A percentile compares a stretch with the other conserved stretches of the same genome.
Conservation (phyloP, 805 yeast species). For the Blastobotrys mokoenaii region DNA sequence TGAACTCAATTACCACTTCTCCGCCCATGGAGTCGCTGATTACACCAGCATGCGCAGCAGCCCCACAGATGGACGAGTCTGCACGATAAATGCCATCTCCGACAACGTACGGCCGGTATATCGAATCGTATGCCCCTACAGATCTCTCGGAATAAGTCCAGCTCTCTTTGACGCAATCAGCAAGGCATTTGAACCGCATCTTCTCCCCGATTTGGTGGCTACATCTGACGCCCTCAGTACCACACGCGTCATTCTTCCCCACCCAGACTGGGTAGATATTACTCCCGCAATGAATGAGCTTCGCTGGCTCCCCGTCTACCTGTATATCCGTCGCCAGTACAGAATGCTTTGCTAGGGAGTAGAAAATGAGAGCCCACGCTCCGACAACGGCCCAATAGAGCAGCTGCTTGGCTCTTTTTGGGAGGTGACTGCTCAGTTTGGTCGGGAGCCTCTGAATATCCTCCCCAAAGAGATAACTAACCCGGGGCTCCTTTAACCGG, state of each 20-base stretch:
- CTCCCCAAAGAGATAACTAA: conserved; percentile 7
- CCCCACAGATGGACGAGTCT: conserved; percentile 83
- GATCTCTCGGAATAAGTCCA: conserved; percentile 69
- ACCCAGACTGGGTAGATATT: conserved; percentile 42
- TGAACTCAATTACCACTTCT: conserved; percentile 53
- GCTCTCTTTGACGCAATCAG: conserved; percentile 71
- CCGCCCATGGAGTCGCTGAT: conserved; percentile 73
- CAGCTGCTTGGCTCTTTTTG: neutral
- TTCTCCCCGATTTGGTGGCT: conserved; percentile 36
- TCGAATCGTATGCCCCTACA: conserved; percentile 59
- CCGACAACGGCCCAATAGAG: conserved; percentile 1
- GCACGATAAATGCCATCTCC: conserved; percentile 73
- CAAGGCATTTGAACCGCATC: conserved; percentile 71
- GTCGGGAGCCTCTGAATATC: too few relatives aligned
- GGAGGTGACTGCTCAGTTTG: neutral
- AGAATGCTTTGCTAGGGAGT: conserved; percentile 14
- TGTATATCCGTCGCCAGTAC: conserved; percentile 16
- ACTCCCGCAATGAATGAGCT: conserved; percentile 22
- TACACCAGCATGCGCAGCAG: conserved; percentile 81
- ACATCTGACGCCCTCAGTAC: conserved; percentile 59
- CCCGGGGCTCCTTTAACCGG: conserved; percentile 10
- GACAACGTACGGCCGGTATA: conserved; percentile 62
- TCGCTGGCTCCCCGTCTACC: conserved; percentile 16
- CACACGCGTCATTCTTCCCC: conserved; percentile 73
- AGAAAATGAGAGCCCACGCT: conserved; percentile 17